Percentiles rank a stretch among this genome's conserved stretches.
phyloP scores from a whole-genome alignment of 1,284 basidiomycete genomes.

The Ceratobasidium sp. region DNA sequence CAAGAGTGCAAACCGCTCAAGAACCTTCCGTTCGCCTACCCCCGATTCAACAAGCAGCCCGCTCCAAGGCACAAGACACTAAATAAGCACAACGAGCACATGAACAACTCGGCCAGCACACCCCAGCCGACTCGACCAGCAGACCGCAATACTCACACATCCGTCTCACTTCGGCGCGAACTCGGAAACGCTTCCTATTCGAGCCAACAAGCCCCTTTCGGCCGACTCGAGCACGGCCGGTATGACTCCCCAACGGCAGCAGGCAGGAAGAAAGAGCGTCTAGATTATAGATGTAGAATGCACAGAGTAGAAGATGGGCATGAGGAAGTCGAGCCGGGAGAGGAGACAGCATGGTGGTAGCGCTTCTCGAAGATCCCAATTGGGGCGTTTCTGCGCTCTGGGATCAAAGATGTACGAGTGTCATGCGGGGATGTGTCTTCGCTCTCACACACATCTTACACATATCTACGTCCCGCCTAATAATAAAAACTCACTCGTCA shows the following conservation, averaged over 20 bases:
- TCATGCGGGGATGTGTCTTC: no score
- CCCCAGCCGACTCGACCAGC: neutral
- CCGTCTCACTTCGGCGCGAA: slow-evolving; percentile 2
- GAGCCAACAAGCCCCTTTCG: neutral
- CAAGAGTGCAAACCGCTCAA: no score
- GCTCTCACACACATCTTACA: no score
- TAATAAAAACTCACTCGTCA: no score
- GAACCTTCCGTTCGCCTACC: no score
- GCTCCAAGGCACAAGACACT: neutral
- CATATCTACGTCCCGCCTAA: no score
- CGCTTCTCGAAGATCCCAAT: neutral
- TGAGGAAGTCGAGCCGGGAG: neutral
- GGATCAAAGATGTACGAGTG: no score
- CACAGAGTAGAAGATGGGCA: neutral
- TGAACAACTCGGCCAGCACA: neutral
- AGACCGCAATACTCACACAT: neutral
- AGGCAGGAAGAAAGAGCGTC: neutral
- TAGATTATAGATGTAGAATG: neutral
- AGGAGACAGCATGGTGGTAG: neutral
- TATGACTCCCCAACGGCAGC: neutral
- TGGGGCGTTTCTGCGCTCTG: no score
- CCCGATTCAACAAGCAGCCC: no score
- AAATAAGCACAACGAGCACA: neutral
- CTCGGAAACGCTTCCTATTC: neutral
- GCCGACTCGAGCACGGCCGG: neutral